Percentiles rank a stretch among this genome's conserved stretches.
These are phyloP conservation scores for Neurospora sp. DNA, from an alignment of 495 filamentous ascomycete species.

Conservation along the genomic window DNA sequence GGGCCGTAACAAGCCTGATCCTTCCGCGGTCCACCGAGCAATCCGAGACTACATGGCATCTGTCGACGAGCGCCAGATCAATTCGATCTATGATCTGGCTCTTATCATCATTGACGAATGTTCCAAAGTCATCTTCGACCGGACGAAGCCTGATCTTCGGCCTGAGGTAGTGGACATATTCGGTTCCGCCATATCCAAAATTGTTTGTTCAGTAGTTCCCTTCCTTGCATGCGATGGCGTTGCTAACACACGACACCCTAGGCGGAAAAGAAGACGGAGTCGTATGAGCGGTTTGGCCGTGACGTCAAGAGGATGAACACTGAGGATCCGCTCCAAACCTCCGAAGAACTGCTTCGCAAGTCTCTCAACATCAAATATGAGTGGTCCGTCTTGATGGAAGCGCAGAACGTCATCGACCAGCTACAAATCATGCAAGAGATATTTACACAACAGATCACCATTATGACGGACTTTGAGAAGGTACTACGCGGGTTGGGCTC, in stretches of 20 bases:
- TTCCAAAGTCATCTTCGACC: constrained; percentile 42
- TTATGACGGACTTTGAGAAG: constrained; percentile 49
- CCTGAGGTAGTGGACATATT: constrained; percentile 66
- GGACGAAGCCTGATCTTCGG: constrained; percentile 46
- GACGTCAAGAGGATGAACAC: constrained; percentile 22
- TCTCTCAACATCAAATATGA: constrained; percentile 62
- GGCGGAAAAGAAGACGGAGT: constrained; percentile 19
- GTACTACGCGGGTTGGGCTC: constrained; percentile 22
- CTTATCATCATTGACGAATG: constrained; percentile 32
- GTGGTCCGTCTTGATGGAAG: constrained; percentile 53
- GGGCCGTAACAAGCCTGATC: constrained; percentile 58
- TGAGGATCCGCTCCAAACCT: constrained; percentile 23
- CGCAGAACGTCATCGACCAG: constrained; percentile 43
- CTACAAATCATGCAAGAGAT: constrained; percentile 55
- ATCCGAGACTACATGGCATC: constrained; percentile 24
- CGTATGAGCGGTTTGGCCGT: constrained; percentile 15
- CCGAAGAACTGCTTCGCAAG: constrained; percentile 30
- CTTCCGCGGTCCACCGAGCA: constrained; percentile 52
- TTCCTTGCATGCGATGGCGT: not conserved
- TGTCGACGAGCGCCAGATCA: constrained; percentile 40
- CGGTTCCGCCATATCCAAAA: constrained; percentile 38
- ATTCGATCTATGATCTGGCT: constrained; percentile 56
- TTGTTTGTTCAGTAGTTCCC: constrained; percentile 14
- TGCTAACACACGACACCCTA: not conserved
- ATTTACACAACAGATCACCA: constrained; percentile 53